Conservation (phyloP, 257 asterid genomes). For the Rubia yunnanensis region DNA sequence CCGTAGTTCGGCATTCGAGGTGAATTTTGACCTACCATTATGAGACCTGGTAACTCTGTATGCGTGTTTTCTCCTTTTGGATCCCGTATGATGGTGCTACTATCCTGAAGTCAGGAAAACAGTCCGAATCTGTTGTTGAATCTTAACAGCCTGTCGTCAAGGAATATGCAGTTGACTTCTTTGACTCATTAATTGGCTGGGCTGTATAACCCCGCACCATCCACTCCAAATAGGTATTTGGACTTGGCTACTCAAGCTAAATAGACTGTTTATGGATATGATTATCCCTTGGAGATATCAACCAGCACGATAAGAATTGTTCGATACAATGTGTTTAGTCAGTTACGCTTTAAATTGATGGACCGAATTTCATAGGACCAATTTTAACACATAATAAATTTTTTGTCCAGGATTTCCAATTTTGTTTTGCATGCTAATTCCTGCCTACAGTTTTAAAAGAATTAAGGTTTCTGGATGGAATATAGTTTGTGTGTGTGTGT, state of each 20-base stretch:
- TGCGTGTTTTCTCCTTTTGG: not conserved
- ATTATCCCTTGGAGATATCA: not conserved
- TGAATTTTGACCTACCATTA: too few relatives aligned
- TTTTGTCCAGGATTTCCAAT: not conserved
- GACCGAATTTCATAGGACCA: not conserved
- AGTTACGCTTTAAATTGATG: not conserved
- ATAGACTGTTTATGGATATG: not conserved
- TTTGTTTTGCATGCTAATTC: not conserved
- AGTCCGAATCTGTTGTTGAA: not conserved
- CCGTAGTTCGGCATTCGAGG: not conserved
- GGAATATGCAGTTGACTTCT: not conserved
- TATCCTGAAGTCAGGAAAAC: slow-evolving; percentile 1
- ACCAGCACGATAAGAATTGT: not conserved
- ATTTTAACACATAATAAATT: not conserved
- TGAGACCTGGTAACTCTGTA: not conserved
- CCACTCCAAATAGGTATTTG: not conserved
- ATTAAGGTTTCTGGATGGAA: not conserved
- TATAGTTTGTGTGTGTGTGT: not conserved
- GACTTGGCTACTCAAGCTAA: not conserved
- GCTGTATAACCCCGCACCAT: not conserved
- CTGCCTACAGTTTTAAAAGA: not conserved
- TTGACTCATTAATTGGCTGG: not conserved
- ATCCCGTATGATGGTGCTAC: not conserved
- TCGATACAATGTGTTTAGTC: not conserved
- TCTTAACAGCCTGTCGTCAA: not conserved